These are phyloP conservation scores for Xylaria sp. DNA, from an alignment of 2,329 filamentous ascomycete genomes.

Conservation along the genomic window DNA sequence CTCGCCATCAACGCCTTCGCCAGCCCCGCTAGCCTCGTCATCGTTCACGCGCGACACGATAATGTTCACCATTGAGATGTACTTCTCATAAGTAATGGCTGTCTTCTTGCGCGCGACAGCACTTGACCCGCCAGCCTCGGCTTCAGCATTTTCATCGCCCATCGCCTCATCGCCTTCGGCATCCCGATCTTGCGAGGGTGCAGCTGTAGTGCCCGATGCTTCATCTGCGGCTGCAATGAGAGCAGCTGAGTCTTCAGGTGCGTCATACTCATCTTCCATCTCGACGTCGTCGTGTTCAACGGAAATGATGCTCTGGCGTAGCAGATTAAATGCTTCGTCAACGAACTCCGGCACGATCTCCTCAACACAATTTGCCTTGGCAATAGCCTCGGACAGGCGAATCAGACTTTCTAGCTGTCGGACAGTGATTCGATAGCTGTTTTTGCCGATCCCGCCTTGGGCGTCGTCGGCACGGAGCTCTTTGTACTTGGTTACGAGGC, in stretches of 20 bases:
- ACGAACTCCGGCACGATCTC: constrained; percentile 89
- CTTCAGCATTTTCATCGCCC: constrained; percentile 56
- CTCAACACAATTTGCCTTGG: constrained; percentile 95
- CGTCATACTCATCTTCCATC: constrained; percentile 81
- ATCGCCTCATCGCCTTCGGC: constrained; percentile 60
- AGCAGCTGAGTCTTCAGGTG: constrained; percentile 58
- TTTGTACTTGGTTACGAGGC: constrained; percentile 93
- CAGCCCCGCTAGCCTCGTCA: constrained; percentile 75
- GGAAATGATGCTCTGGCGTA: constrained; percentile 94
- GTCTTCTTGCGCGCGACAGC: constrained; percentile 74
- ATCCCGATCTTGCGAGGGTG: constrained; percentile 45
- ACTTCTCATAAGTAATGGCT: constrained; percentile 91
- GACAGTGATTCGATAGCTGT: constrained; percentile 97
- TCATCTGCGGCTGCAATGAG: constrained; percentile 61
- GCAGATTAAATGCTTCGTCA: constrained; percentile 88
- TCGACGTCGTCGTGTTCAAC: constrained; percentile 98
- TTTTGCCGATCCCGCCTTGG: constrained; percentile 91
- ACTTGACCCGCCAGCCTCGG: constrained; percentile 52
- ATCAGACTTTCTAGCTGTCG: constrained; percentile 96
- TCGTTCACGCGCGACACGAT: constrained; percentile 85
- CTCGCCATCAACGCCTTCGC: constrained; percentile 87
- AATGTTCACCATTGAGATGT: constrained; percentile 87
- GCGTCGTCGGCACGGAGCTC: constrained; percentile 93
- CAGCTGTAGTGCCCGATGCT: constrained; percentile 58
- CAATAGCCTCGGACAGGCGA: constrained; percentile 95